Evolutionary conservation across 2,329 filamentous ascomycete species (phyloP), one percentile per base, ranked within the genome.

Genomic region (Calonectria hawksworthii): DNA sequence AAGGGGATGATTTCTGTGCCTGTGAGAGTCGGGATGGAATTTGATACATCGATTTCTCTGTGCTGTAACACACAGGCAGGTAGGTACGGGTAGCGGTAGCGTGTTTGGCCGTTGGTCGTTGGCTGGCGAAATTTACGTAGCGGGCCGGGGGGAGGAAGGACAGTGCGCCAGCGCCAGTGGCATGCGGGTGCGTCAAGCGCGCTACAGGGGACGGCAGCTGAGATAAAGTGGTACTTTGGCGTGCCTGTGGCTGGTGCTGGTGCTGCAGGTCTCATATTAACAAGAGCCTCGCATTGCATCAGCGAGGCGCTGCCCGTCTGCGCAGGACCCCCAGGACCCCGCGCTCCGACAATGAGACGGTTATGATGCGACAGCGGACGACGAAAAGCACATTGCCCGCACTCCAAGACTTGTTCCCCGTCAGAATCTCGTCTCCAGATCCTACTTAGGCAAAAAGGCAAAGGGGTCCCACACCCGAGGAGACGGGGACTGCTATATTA

Each of bases 11-110:
- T 10, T 52, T 18, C 32, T 28, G 28, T 38, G 50, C 26, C 47
- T 54, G 56, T n/a, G 26, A n/a, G 23, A 50, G 59, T 34, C 26
- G 36, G 36, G 64, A 54, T 63, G 67, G 63, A 30, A 61, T 52
- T 61, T 65, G 67, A 52, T 72, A 72, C 52, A 68, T 72, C n/a
- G 70, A 68, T 59, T 72, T 34, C 32, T 54, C 68, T 47, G 21
- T 8, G 34, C 36, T 36, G 59, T 26, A 71, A 28, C 26, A 51
- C 38, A 28, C 52, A 44, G 26, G 32, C 10, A 54, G 32, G 44
- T 54, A 41, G 50, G 59, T 71, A 65, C 68, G 28, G 41, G 36
- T 32, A 61, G 54, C 30, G 41, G 66, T 41, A 65, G 61, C 28
- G 61, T 65, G 41, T 44, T 36, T 59, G 32, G 30, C 52, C 30